Evolutionary conservation across 2,329 filamentous ascomycete genomes (phyloP).

Genomic region (Calonectria ilicicola): DNA sequence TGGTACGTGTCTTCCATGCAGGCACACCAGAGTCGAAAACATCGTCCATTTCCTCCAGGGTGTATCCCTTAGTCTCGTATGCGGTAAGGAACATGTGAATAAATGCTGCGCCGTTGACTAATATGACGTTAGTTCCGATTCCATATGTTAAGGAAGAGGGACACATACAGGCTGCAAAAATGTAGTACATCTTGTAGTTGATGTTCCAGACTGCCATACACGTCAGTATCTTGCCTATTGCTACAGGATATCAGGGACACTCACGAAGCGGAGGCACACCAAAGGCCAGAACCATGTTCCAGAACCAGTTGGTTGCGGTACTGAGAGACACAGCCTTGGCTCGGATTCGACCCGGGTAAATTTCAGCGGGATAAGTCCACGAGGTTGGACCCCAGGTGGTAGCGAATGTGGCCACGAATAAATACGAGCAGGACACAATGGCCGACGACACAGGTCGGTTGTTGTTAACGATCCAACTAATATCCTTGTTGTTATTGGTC

Average conservation of each 20-base stretch:
- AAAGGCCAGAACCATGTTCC: slow-evolving; percentile 49
- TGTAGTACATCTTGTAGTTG: slow-evolving; percentile 76
- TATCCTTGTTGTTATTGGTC: slow-evolving; percentile 56
- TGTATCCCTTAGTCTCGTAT: slow-evolving; percentile 78
- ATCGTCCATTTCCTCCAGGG: slow-evolving; percentile 81
- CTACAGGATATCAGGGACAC: slow-evolving; percentile 1
- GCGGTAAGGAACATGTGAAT: slow-evolving; percentile 74
- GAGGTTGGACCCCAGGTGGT: slow-evolving; percentile 57
- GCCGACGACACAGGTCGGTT: slow-evolving; percentile 68
- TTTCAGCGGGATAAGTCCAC: slow-evolving; percentile 63
- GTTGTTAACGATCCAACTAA: slow-evolving; percentile 68
- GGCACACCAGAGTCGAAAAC: slow-evolving; percentile 73
- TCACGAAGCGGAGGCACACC: slow-evolving; percentile 61
- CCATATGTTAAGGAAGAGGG: too few relatives aligned
- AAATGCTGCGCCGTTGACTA: slow-evolving; percentile 73
- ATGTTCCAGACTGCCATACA: slow-evolving; percentile 55
- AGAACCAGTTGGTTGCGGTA: slow-evolving; percentile 52
- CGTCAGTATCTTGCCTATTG: neutral
- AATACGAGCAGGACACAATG: slow-evolving; percentile 73
- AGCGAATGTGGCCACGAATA: slow-evolving; percentile 63
- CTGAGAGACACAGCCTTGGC: slow-evolving; percentile 59
- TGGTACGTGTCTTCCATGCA: slow-evolving; percentile 66
- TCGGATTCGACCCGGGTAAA: slow-evolving; percentile 55
- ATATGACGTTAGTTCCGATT: neutral
- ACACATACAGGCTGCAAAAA: slow-evolving; percentile 73